Conservation (phyloP, 441 rosid genomes). For the Syzygium syzygioides region DNA sequence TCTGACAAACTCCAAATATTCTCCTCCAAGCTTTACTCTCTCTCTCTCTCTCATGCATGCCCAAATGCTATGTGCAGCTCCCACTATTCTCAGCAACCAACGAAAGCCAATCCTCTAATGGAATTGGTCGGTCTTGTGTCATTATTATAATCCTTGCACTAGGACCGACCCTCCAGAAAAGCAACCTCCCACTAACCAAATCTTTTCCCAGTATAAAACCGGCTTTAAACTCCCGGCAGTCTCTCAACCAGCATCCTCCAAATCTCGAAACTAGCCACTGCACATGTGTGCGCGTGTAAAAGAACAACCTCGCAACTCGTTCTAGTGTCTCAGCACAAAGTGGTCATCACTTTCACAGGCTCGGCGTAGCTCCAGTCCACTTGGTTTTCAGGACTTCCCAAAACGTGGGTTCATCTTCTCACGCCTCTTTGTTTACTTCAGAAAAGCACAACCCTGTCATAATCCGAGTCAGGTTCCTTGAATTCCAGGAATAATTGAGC, state of each 20-base stretch:
- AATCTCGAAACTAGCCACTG: background rate
- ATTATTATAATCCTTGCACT: constrained; percentile 1
- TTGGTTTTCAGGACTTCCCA: background rate
- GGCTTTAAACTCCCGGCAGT: background rate
- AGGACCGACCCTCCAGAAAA: background rate
- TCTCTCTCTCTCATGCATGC: background rate
- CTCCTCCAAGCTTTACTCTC: background rate
- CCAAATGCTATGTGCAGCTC: background rate
- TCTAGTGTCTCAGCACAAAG: background rate
- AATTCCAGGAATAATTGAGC: background rate
- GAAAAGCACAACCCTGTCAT: background rate
- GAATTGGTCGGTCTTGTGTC: constrained; percentile 15
- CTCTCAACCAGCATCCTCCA: background rate
- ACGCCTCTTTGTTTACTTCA: background rate
- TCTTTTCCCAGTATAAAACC: background rate
- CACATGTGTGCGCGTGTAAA: background rate
- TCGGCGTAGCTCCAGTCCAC: background rate
- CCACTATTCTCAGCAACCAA: constrained; percentile 9
- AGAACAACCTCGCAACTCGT: background rate
- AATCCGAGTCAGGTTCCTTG: background rate
- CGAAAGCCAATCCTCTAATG: background rate
- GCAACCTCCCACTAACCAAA: constrained; percentile 13
- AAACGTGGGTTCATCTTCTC: constrained; percentile 20
- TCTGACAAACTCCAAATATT: background rate
- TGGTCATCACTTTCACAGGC: background rate